Conservation (phyloP, 345 rosid species). For the Clarkia xantiana region DNA sequence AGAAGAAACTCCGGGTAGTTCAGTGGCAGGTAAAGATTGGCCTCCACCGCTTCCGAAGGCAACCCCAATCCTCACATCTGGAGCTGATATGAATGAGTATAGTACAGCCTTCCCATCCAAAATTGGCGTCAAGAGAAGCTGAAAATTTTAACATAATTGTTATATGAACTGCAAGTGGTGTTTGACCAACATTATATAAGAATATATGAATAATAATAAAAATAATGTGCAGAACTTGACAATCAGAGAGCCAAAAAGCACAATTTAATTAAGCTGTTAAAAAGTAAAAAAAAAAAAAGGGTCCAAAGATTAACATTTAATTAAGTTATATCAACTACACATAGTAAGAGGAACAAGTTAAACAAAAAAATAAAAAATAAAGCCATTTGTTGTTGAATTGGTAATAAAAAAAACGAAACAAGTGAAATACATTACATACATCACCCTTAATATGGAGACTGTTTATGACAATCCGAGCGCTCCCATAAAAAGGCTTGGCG, state of each 20-base stretch:
- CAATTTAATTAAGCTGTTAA: too few species aligned
- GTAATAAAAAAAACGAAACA: not conserved
- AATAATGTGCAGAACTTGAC: too few species aligned
- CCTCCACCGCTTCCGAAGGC: conserved; percentile 98
- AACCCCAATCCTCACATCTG: conserved; percentile 78
- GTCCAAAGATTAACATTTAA: too few species aligned
- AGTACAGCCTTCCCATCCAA: conserved; percentile 73
- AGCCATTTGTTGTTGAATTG: not conserved
- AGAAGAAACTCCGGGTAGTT: conserved; percentile 90
- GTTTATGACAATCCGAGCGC: conserved; percentile 78
- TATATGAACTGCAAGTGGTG: conserved; percentile 5
- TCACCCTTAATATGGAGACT: conserved; percentile 93
- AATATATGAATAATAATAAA: too few species aligned
- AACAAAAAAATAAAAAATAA: not conserved
- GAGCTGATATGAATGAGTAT: conserved; percentile 68
- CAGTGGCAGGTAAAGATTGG: conserved; percentile 87
- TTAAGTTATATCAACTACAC: not conserved
- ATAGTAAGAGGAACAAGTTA: not conserved
- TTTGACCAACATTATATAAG: too few species aligned
- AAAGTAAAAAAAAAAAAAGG: too few species aligned
- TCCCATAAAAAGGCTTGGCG: conserved; percentile 72
- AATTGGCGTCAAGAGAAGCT: conserved; percentile 79
- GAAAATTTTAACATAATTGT: conserved; percentile 16
- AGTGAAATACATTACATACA: conserved; percentile 40
- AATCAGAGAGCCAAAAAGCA: too few species aligned